Conservation (phyloP, 148 eudicot species). For the Cornus florida region DNA sequence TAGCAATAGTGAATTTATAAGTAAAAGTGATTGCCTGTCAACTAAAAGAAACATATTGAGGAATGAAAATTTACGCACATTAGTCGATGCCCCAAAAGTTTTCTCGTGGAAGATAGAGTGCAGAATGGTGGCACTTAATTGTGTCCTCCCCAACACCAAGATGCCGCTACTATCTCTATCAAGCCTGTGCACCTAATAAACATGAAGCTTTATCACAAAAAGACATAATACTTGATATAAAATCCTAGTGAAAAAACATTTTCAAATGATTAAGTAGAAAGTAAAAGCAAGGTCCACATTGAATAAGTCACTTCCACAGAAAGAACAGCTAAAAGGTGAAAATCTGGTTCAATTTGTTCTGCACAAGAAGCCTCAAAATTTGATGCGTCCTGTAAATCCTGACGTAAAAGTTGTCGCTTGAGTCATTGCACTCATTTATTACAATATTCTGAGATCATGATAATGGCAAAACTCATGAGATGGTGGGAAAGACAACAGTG, state of each 20-base stretch:
- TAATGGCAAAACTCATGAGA: no score
- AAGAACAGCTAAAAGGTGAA: no score
- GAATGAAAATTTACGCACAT: conserved; percentile 45
- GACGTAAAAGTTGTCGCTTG: neutral
- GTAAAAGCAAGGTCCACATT: no score
- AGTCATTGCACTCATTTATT: neutral
- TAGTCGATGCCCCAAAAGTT: conserved; percentile 59
- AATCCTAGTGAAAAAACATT: neutral
- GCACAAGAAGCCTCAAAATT: neutral
- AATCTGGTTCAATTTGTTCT: neutral
- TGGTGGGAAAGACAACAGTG: no score
- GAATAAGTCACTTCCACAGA: no score
- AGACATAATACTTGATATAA: neutral
- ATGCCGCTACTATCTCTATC: conserved; percentile 98
- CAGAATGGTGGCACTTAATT: conserved; percentile 68
- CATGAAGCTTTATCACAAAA: conserved; percentile 22
- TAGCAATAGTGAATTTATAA: neutral
- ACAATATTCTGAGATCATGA: no score
- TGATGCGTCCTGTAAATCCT: neutral
- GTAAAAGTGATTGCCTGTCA: neutral
- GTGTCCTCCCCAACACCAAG: conserved; percentile 95
- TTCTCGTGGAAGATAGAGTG: conserved; percentile 97
- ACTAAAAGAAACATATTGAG: neutral
- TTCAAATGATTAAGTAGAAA: neutral
- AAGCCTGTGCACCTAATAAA: conserved; percentile 89